A percentile compares a stretch with the other conserved stretches of the same genome.
Conservation (phyloP, 2,329 filamentous ascomycete genomes). For the Fonsecaea nubica region DNA sequence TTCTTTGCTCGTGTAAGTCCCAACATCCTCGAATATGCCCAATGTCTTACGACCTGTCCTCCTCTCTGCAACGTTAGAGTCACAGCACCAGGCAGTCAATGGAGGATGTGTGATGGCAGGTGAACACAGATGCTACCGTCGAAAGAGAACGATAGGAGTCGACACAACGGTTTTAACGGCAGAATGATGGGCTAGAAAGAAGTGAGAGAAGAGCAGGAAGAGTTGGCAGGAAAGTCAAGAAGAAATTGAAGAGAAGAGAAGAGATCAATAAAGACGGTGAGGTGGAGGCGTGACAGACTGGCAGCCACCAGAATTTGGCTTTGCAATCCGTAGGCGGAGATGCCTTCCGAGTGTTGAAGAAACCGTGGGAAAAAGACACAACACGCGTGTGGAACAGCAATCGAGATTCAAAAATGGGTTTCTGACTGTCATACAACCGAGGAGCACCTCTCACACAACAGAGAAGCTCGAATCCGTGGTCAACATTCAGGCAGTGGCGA, state of each 20-base stretch:
- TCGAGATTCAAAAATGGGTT: background rate
- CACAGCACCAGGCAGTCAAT: conserved; percentile 13
- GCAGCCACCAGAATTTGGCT: conserved; percentile 5
- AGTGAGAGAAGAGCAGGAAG: conserved; percentile 1
- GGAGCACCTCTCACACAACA: background rate
- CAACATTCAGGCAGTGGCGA: conserved; percentile 10
- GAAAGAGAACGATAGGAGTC: background rate
- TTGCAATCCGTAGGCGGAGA: background rate
- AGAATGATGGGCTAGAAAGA: background rate
- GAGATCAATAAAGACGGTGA: conserved; percentile 13
- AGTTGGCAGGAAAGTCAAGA: background rate
- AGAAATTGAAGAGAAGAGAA: conserved; percentile 8
- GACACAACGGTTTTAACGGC: background rate
- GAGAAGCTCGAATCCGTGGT: background rate
- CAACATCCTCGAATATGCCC: conserved; percentile 59
- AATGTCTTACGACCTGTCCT: conserved; percentile 57
- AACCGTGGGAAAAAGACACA: background rate
- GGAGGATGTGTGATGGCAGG: background rate
- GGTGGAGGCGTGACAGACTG: conserved; percentile 17
- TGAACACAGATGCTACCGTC: background rate
- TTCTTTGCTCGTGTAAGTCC: conserved; percentile 65
- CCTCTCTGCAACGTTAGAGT: conserved; percentile 16
- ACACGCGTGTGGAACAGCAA: background rate
- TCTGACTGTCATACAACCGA: background rate
- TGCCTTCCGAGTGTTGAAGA: background rate